Conservation (phyloP, 2,329 filamentous ascomycete genomes). For the Sclerotinia subarctica region DNA sequence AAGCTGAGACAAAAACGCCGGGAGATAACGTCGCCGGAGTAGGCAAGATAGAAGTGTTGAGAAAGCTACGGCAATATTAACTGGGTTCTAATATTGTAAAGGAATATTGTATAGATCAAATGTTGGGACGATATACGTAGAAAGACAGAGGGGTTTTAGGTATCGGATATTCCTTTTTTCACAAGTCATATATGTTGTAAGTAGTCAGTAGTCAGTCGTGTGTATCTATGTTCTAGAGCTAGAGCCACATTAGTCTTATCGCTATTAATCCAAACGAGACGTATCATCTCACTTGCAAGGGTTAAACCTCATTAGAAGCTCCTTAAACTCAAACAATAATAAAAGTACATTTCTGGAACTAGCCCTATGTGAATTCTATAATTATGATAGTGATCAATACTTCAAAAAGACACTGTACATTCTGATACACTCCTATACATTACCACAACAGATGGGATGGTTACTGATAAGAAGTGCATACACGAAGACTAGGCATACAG, state of each 20-base stretch:
- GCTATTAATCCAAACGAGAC: too few species aligned
- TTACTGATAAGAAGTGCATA: conserved; percentile 17
- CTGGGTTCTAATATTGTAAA: not conserved
- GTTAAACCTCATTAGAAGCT: too few species aligned
- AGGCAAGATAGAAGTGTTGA: not conserved
- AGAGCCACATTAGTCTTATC: too few species aligned
- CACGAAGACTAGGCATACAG: conserved; percentile 14
- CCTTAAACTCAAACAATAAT: too few species aligned
- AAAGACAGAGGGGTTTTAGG: conserved; percentile 3
- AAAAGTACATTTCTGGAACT: too few species aligned
- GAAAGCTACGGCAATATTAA: not conserved
- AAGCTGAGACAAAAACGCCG: conserved; percentile 2
- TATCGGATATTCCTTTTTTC: not conserved
- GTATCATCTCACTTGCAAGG: too few species aligned
- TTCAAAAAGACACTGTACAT: not conserved
- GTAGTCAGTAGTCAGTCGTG: too few species aligned
- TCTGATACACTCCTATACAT: not conserved
- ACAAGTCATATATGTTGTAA: not conserved
- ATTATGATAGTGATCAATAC: too few species aligned
- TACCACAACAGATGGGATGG: not conserved
- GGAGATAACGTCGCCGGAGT: not conserved
- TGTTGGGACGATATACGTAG: not conserved
- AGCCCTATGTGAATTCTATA: too few species aligned
- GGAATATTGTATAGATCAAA: not conserved
- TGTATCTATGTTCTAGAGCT: too few species aligned